phyloP scores from a whole-genome alignment of 306 rosid species.

The Lablab purpureus region DNA sequence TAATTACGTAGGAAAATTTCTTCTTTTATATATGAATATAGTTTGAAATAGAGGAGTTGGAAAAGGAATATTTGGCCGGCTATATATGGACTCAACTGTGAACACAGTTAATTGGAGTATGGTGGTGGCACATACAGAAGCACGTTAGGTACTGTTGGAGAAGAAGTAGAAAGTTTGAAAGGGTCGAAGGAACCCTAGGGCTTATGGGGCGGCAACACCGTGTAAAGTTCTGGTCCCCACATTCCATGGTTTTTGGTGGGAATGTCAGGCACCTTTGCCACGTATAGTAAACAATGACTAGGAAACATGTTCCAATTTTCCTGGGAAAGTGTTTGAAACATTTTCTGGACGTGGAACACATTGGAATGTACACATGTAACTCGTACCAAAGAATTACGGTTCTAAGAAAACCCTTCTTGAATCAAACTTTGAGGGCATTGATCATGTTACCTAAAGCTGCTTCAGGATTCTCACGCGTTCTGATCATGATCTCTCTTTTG shows the following conservation, averaged over 20 bases:
- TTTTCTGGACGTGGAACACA: constrained; percentile 22
- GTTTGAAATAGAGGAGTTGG: not conserved
- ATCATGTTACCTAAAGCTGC: not conserved
- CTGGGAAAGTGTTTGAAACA: not conserved
- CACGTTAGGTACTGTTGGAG: not conserved
- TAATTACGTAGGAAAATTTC: not conserved
- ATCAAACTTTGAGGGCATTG: not conserved
- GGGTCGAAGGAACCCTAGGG: not conserved
- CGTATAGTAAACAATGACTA: not conserved
- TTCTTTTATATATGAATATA: not conserved
- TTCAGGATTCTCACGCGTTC: constrained; percentile 24
- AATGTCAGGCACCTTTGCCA: not conserved
- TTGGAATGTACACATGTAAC: constrained; percentile 15
- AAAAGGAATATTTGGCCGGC: constrained; percentile 29
- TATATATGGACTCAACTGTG: constrained; percentile 7
- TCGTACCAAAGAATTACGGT: not conserved
- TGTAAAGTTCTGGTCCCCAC: constrained; percentile 31
- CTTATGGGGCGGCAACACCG: constrained; percentile 29
- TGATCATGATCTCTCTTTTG: constrained; percentile 4
- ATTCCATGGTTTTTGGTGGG: not conserved
- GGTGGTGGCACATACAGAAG: not conserved
- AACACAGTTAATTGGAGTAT: not conserved
- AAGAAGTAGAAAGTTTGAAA: not conserved
- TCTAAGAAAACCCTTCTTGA: not conserved
- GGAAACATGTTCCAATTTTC: constrained; percentile 29